Base-by-base conservation (phyloP, 2,329 filamentous ascomycete species). In the Clonostachys solani region DNA sequence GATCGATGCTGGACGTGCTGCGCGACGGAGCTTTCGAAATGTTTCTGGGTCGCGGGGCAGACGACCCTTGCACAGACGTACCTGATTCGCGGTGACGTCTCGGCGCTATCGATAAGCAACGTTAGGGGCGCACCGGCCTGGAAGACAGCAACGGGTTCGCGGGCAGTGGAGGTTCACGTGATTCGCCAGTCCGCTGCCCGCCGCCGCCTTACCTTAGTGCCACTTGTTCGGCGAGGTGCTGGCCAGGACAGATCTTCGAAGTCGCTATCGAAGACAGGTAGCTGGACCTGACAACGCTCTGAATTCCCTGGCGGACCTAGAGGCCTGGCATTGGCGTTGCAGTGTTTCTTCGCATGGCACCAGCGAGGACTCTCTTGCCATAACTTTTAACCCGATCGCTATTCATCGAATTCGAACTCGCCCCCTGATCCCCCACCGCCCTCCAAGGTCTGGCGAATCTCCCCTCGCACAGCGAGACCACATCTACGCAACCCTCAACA, bases 201-300 rank as follows among this genome's bases (percentile, higher is more conserved):
- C 23, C 23, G 23, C 23, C 23, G 23, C 23, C 23, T 29, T 29
- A 29, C 23, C 57, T 67, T 65, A 64, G 63, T 68, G 65, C 64
- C 65, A 68, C 65, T 63, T 68, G 63, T 67, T 65, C 65, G 57
- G 63, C 57, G 54, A 56, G 41, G 50, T 54, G 50, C 47, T 51
- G 58, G 54, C 58, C 56, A 62, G 63, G 64, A 66, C 64, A 66
- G 63, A 67, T 65, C 55, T 63, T 60, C 59, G 56, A 53, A 61
- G 60, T 63, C 54, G 54, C 49, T 56, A 59, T 62, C 54, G 58
- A 54, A 51, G 56, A 44, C 37, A 52, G 51, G 58, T 53, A 60
- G 55, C 53, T 57, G 61, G 58, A 49, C 50, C 45, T 52, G 49
- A 59, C 49, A 55, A 60, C 54, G 49, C 52, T 51, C 23, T 47